Base-by-base conservation (phyloP, 2,329 filamentous ascomycete species). In the Neoascochyta sp. region DNA sequence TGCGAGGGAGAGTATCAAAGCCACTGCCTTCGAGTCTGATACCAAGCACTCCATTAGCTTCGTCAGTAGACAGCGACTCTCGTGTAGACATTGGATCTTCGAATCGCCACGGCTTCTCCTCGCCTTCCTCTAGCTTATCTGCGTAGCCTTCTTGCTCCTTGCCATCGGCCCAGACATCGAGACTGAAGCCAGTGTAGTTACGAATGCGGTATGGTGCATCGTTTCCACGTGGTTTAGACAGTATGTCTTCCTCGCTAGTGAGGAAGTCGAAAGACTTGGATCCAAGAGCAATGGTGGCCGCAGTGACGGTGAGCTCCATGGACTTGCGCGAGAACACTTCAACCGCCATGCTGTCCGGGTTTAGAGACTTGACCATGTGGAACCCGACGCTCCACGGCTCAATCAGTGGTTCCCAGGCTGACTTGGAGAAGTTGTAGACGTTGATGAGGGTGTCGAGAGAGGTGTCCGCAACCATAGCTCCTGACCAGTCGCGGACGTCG, bases 381-480 rank as follows among this genome's bases (percentile, higher is more conserved):
- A 98, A 80, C 2, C 88, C 88, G n/a, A 96, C 73, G 45, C 90
- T 81, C 92, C 92, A 98, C 6, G 93, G 93, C 60, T 98, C 92
- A 15, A 98, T 79, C 18, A 98, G 67, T 3, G 92, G 92, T 61
- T 98, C 92, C 92, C 92, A 98, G 3, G 88, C 87, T 0, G 92
- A 98, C 62, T 98, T 98, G 9, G 92, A 92, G 65, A 98, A 98
- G 64, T 98, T 98, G 71, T 95, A 98, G 15, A 98, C 83, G 52
- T 96, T 98, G 50, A 93, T 78, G 62, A 95, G 95, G 43, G 90
- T 87, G 41, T 95, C 87, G 26, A 98, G 81, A n/a, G 79, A 83
- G 0, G 87, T 85, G 55, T 95, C 87, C 0, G 86, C 90, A 52
- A 81, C 88, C 62, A 98, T 73, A 13, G 81, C 83, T 4, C 81